These are phyloP conservation scores for Cucurbita pepo DNA, from an alignment of 306 rosid species.

Conservation along the genomic window DNA sequence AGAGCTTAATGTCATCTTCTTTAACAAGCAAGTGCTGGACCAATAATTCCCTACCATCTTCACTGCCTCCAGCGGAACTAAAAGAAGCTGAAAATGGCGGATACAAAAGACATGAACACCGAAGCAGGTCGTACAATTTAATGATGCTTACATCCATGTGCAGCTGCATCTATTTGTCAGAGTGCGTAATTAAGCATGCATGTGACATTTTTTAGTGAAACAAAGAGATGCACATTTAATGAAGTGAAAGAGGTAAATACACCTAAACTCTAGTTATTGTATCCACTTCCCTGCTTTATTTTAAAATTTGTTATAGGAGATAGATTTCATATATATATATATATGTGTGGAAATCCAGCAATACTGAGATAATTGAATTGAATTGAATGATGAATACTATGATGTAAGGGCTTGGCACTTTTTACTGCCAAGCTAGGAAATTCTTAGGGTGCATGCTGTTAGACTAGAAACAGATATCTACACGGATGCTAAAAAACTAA, in stretches of 20 bases:
- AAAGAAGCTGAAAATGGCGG: conserved; percentile 36
- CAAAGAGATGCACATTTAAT: neutral
- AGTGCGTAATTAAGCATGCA: neutral
- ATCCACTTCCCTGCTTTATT: neutral
- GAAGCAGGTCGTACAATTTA: neutral
- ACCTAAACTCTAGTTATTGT: neutral
- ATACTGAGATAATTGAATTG: neutral
- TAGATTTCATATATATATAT: neutral
- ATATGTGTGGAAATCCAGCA: neutral
- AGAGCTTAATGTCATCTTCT: conserved; percentile 56
- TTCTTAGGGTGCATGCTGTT: neutral
- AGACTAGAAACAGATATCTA: neutral
- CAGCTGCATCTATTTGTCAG: neutral
- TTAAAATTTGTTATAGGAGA: neutral
- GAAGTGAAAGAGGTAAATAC: neutral
- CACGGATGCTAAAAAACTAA: neutral
- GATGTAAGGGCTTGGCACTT: neutral
- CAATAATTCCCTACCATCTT: conserved; percentile 54
- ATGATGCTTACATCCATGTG: neutral
- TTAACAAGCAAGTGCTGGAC: conserved; percentile 87
- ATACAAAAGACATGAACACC: neutral
- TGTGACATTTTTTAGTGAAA: neutral
- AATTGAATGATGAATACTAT: neutral
- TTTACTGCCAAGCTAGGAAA: neutral
- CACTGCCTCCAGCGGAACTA: conserved; percentile 31